Evolutionary conservation across 2,329 filamentous ascomycete species (phyloP), one percentile per base, ranked within the genome.

Genomic region (Arthrobotrys sphaeroides): DNA sequence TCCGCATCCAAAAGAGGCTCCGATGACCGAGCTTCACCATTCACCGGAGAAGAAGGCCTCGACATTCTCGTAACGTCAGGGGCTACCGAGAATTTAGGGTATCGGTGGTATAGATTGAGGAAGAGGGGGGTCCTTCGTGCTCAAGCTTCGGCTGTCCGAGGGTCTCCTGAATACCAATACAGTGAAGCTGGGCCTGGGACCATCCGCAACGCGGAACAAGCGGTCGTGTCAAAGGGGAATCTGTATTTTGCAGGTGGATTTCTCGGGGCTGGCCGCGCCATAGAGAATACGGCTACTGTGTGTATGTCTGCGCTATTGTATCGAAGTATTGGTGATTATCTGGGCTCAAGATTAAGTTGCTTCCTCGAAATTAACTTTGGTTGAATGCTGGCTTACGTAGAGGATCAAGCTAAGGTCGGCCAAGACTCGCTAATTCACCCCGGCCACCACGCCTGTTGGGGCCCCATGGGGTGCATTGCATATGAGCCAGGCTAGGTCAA

Each of bases 1-100:
- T 78, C 81, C 49, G 85, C 82, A 73, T 85, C 85, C 31, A 90
- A 83, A 77, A 90, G 81, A 22, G 88, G 88, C 77, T 85, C 83
- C 64, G 86, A 83, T 55, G 83, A 83, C 53, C 53, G 59, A 43
- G 49, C 60, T 43, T 62, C 70, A 36, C 62, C 70, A 13, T 42
- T 43, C 16, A 45, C 28, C 6, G 33, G n/a, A 43, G 55, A 51
- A 57, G 62, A 51, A 24, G 45, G 55, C 13, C 38, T 45, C 16
- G 65, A 28, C 55, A 67, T 66, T 31, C 42, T 67, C 43, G 28
- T 13, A 24, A 9, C 16, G 51, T n/a, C n/a, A n/a, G 24, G 31
- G 10, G 16, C 2, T 5, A 28, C 49, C 31, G 28, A 36, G 4
- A n/a, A 12, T 5, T 22, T 22, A 53, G 2, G 31, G 31, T 38